Evolutionary conservation across 2,329 filamentous ascomycete genomes (phyloP).

Genomic region (Diaporthe helianthi): DNA sequence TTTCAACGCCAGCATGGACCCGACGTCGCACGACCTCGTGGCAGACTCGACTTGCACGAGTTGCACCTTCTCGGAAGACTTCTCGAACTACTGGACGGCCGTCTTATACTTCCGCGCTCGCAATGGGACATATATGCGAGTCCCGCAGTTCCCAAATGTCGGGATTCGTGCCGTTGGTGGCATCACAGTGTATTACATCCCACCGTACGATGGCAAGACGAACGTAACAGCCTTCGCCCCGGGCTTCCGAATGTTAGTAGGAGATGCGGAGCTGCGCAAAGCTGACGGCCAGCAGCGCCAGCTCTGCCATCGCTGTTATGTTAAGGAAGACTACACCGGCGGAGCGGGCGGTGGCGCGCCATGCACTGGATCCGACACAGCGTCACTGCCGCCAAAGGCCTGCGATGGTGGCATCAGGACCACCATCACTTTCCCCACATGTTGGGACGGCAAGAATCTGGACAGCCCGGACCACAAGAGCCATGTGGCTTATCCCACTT

Average conservation of each 20-base stretch:
- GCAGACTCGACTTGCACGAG: conserved; percentile 45
- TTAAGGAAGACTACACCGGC: conserved; percentile 36
- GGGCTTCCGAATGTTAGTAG: conserved; percentile 52
- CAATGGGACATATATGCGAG: conserved; percentile 27
- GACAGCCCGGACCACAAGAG: conserved; percentile 55
- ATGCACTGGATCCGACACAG: conserved; percentile 41
- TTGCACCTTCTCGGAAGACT: conserved; percentile 26
- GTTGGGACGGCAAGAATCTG: conserved; percentile 58
- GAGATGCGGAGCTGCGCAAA: conserved; percentile 43
- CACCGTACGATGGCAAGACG: neutral
- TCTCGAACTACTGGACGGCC: conserved; percentile 30
- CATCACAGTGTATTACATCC: conserved; percentile 49
- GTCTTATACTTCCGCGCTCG: conserved; percentile 24
- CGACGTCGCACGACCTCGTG: conserved; percentile 24
- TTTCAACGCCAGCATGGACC: conserved; percentile 49
- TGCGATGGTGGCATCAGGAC: conserved; percentile 54
- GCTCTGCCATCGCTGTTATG: conserved; percentile 45
- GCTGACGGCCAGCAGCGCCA: conserved; percentile 34
- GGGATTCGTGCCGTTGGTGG: conserved; percentile 53
- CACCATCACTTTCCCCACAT: conserved; percentile 56
- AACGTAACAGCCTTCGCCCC: conserved; percentile 46
- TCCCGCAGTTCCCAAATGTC: conserved; percentile 25
- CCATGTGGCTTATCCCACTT: conserved; percentile 49
- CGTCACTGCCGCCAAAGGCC: conserved; percentile 48
- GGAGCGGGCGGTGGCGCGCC: neutral